These are phyloP conservation scores for Corymbia citriodora DNA, from an alignment of 441 rosid genomes.

Conservation along the genomic window DNA sequence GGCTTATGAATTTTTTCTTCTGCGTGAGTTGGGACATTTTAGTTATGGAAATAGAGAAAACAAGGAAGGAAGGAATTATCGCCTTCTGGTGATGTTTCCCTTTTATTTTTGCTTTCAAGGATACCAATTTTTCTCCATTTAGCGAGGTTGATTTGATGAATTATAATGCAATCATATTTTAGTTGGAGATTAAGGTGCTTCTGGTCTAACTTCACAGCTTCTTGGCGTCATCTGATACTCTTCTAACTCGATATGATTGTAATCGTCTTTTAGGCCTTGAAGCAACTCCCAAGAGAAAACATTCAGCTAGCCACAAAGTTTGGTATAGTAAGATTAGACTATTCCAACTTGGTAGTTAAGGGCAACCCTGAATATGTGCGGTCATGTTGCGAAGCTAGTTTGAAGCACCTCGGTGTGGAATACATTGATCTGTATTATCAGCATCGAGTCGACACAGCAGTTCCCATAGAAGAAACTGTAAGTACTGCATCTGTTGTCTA, in stretches of 20 bases:
- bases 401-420: not conserved
- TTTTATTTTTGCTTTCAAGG: not conserved
- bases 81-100: not conserved
- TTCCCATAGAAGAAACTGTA: not conserved
- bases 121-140: not conserved
- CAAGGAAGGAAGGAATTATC: not conserved
- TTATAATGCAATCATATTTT: not conserved
- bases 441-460: not conserved
- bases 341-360: not conserved
- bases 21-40: not conserved
- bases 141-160: not conserved
- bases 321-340: not conserved
- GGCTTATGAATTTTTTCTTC: not conserved
- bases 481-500: not conserved
- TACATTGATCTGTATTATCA: constrained; percentile 2
- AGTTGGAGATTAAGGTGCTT: not conserved
- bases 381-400: not conserved
- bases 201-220: not conserved
- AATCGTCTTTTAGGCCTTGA: not conserved
- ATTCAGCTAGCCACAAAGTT: not conserved
- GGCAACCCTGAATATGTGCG: not conserved
- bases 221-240: not conserved
- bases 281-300: not conserved
- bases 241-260: not conserved
- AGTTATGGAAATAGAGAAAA: not conserved